phyloP scores from a whole-genome alignment of 176 grass and related monocot genomes.

The Paspalum vaginatum region DNA sequence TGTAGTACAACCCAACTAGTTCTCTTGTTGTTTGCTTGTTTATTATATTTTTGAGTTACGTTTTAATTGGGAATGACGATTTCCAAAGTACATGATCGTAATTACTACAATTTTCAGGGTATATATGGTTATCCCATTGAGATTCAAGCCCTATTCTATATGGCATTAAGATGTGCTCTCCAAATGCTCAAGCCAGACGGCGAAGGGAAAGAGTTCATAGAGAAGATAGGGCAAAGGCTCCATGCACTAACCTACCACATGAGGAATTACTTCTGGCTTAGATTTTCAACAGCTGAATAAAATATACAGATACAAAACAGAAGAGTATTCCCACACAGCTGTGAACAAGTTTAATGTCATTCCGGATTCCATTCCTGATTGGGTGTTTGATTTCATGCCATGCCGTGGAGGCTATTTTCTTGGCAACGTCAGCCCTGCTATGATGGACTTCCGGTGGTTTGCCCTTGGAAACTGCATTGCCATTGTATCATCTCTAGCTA shows the following conservation, averaged over 20 bases:
- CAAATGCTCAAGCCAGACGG: constrained; percentile 81
- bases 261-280: constrained; percentile 96
- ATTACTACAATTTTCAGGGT: constrained; percentile 56
- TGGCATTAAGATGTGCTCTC: constrained; percentile 84
- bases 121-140: constrained; percentile 97
- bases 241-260: constrained; percentile 93
- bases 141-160: constrained; percentile 96
- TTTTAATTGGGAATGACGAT: background rate
- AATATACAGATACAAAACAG: constrained; percentile 97
- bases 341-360: constrained; percentile 99
- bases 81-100: constrained; percentile 7
- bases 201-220: constrained; percentile 82
- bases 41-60: background rate
- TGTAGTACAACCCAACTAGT: constrained; percentile 3
- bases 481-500: constrained; percentile 87
- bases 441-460: constrained; percentile 98
- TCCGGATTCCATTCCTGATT: constrained; percentile 93
- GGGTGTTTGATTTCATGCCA: constrained; percentile 98
- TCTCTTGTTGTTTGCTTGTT: background rate
- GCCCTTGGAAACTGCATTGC: constrained; percentile 93
- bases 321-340: constrained; percentile 94
- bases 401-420: constrained; percentile 85
- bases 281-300: constrained; percentile 86
- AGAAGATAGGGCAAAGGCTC: constrained; percentile 77
- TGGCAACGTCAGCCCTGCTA: constrained; percentile 89